Percentiles rank a stretch among this genome's conserved stretches.
phyloP scores from a whole-genome alignment of 139 green algal genomes.

The Pleodorina starrii region DNA sequence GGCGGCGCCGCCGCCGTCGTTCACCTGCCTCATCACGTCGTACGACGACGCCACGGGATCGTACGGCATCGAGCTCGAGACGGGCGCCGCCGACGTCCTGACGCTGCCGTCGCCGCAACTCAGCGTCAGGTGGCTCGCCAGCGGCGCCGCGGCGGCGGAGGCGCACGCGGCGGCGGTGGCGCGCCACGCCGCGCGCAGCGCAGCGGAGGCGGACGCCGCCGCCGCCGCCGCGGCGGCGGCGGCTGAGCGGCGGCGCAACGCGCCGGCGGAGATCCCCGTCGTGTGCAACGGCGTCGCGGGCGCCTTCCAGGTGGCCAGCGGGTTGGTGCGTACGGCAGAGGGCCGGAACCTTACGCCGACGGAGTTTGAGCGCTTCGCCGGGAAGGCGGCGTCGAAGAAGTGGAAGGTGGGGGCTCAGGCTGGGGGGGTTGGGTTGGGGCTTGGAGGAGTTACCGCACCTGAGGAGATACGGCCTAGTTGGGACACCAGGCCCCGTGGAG shows the following conservation, averaged over 20 bases:
- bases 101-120: conserved; percentile 57
- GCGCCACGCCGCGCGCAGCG: background rate
- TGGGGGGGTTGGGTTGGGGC: background rate
- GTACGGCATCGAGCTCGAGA: conserved; percentile 77
- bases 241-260: conserved; percentile 46
- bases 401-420: conserved; percentile 79
- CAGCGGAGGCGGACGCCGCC: background rate
- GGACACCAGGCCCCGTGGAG: too few relatives aligned
- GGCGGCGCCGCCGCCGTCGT: background rate
- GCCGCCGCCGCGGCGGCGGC: background rate
- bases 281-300: conserved; percentile 74
- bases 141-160: background rate
- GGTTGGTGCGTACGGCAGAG: conserved; percentile 41
- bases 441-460: too few relatives aligned
- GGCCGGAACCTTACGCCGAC: conserved; percentile 75
- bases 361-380: conserved; percentile 88
- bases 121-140: background rate
- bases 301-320: conserved; percentile 57
- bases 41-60: conserved; percentile 23
- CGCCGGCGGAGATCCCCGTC: conserved; percentile 67
- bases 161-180: background rate
- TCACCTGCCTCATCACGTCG: conserved; percentile 36
- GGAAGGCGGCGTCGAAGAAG: conserved; percentile 86
- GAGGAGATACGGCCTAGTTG: too few relatives aligned
- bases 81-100: conserved; percentile 67